Evolutionary conservation across 768 basidiomycete genomes (phyloP), one percentile per base, ranked within the genome.

Genomic region (Fistulinella prunicolor): DNA sequence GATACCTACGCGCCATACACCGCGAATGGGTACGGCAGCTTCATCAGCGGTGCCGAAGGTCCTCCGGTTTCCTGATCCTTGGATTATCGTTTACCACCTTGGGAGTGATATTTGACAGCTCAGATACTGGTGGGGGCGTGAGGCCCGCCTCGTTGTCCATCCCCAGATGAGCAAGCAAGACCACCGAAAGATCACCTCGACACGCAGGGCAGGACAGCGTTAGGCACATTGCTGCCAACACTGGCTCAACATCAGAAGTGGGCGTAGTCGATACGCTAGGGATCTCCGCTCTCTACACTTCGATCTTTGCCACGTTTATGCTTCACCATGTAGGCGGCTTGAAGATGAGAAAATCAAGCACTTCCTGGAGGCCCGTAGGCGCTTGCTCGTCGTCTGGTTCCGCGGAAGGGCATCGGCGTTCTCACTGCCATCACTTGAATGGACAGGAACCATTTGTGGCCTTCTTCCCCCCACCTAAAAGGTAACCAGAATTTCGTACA

Each of bases 401-500:
- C 92, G 94, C 6, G 82, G 78, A 19, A 93, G 74, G 13, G 76
- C 73, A 20, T 73, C 73, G 16, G 62, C 58, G 21, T 79, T 78
- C 13, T 69, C 62, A 16, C 48, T 59, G 1, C 63, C 52, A 42
- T 82, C 81, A 50, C 70, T 75, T 79, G 77, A 20, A 73, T 57
- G 4, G 80, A 75, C 36, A 72, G 62, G 3, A 71, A 71, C 71
- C 85, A 85, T 60, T 86, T 83, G 16, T 71, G 74, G 23, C 82
- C 81, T 42, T 85, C 80, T 69, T 92, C 90, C 61, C 92, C 89
- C 90, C 88, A 90, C 53, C 85, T 77, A 58, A 81, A 13, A 87
- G 81, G 9, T 90, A 89, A 37, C 90, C 88, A 89, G 14, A 92
- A 62, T n/a, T 89, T 88, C 41, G 81, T 89, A 39, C 85, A 86